A percentile compares a stretch with the other conserved stretches of the same genome.
Conservation (phyloP, 768 basidiomycete species). For the Russula earlei region DNA sequence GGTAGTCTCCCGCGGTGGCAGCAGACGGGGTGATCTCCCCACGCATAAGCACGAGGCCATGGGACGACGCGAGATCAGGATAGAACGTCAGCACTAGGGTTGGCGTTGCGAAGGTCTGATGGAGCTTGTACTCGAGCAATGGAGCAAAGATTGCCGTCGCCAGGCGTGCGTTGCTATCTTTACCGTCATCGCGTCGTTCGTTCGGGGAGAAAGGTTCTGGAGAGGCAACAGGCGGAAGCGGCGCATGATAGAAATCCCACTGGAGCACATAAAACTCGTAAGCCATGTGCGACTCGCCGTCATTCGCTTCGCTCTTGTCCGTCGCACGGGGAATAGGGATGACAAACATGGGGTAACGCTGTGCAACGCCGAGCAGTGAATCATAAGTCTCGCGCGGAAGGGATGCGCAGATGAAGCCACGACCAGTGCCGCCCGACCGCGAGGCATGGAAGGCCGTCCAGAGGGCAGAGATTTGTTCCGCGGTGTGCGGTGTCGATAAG, state of each 20-base stretch:
- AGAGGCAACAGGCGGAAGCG: slow-evolving; percentile 43
- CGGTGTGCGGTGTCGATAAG: slow-evolving; percentile 55
- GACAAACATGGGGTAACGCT: slow-evolving; percentile 69
- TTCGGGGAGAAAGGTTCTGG: slow-evolving; percentile 35
- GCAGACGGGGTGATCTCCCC: slow-evolving; percentile 82
- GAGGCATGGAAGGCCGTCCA: slow-evolving; percentile 89
- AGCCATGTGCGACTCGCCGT: slow-evolving; percentile 33
- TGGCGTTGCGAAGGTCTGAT: slow-evolving; percentile 78
- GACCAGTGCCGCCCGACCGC: slow-evolving; percentile 69
- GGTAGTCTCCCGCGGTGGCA: slow-evolving; percentile 32
- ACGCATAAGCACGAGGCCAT: slow-evolving; percentile 75
- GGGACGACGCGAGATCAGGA: slow-evolving; percentile 73
- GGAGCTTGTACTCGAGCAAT: slow-evolving; percentile 85
- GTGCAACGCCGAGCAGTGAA: slow-evolving; percentile 54
- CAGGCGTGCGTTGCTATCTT: slow-evolving; percentile 36
- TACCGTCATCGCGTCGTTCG: slow-evolving; percentile 20
- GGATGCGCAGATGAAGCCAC: slow-evolving; percentile 78
- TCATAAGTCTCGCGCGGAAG: slow-evolving; percentile 66
- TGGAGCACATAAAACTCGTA: slow-evolving; percentile 83
- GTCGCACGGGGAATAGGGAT: slow-evolving; percentile 62
- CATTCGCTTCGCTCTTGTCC: slow-evolving; percentile 27
- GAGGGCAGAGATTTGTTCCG: slow-evolving; percentile 65
- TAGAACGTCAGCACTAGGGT: slow-evolving; percentile 88
- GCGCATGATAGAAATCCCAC: slow-evolving; percentile 78
- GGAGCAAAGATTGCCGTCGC: slow-evolving; percentile 89